Base-by-base conservation (phyloP, 2,329 filamentous ascomycete species). In the Chaetomium globosum region DNA sequence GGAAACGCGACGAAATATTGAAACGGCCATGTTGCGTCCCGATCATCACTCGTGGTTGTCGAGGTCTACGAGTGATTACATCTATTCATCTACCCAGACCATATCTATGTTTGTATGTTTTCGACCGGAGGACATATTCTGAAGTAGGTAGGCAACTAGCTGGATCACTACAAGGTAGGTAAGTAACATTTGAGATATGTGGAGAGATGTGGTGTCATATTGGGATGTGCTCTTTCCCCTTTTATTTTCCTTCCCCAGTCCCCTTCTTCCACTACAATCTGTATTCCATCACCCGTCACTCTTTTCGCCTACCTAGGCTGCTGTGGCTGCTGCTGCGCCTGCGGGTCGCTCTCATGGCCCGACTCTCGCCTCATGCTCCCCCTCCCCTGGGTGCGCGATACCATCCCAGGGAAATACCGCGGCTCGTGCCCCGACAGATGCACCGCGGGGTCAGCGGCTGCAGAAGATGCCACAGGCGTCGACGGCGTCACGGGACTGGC, bases 391-490 rank as follows among this genome's bases (percentile, higher is more conserved):
- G 81, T 81, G 62, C 83, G 77, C 19, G 82, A 81, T 53, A 92
- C 83, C 36, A 93, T 83, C 0, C 90, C 90, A 0, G 90, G 90
- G 69, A 92, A 90, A 68, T 92, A 86, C 68, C 82, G 84, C 12
- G 89, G 90, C 74, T 92, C 89, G 55, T 77, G 74, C 26, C 66
- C 68, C 36, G 68, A 70, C 36, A 72, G 65, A 23, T 74, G 69
- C 39, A 66, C 26, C 21, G n/a, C 23, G 8, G 30, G n/a, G n/a
- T 72, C 69, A 26, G 61, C 33, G 28, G 67, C n/a, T 59, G 64
- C 31, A 67, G 67, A 19, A 63, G 33, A 61, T 61, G 28, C 71
- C 52, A 26, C 56, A 5, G 70, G 67, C 31, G 63, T 36, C 1
- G 46, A 8, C 26, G 46, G 48, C 31, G 48, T 19, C 28, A 39